Conservation (phyloP, 2,329 filamentous ascomycete genomes). For the Chrysosphaeria jannelii region DNA sequence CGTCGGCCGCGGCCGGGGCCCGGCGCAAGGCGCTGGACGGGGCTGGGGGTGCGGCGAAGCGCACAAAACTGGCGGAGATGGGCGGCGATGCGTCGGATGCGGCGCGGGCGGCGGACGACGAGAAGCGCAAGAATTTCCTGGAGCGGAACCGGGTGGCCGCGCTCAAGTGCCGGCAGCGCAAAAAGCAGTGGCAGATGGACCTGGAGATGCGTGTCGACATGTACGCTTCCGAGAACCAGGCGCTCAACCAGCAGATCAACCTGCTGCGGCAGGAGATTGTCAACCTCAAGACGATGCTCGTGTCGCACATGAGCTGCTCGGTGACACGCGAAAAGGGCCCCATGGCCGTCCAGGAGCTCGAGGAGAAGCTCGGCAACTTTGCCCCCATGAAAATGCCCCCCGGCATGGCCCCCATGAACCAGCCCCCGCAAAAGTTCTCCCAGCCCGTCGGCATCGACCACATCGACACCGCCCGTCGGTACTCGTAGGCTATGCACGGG, state of each 20-base stretch:
- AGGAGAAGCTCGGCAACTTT: too few species aligned
- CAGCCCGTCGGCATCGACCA: too few species aligned
- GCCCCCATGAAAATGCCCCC: too few species aligned
- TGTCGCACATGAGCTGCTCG: constrained; percentile 90
- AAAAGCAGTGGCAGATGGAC: constrained; percentile 96
- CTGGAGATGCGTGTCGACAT: constrained; percentile 84
- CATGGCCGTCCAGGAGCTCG: too few species aligned
- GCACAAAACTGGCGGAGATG: too few species aligned
- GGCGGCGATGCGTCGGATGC: constrained; percentile 26
- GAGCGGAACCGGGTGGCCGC: constrained; percentile 94
- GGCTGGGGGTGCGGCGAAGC: too few species aligned
- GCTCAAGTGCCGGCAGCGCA: constrained; percentile 84
- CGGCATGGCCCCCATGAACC: too few species aligned
- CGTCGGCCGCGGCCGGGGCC: too few species aligned
- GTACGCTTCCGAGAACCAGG: constrained; percentile 76
- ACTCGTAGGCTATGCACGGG: too few species aligned
- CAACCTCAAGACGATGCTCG: constrained; percentile 68
- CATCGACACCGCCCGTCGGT: too few species aligned
- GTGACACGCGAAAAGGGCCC: constrained; percentile 65
- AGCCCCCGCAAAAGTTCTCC: too few species aligned
- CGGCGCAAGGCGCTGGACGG: too few species aligned
- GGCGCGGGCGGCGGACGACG: constrained; percentile 98
- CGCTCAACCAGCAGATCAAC: constrained; percentile 53
- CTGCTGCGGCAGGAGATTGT: constrained; percentile 77
- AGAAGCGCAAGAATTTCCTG: constrained; percentile 94